These are phyloP conservation scores for Colletotrichum caudatum DNA, from an alignment of 2,329 filamentous ascomycete genomes.

Conservation along the genomic window DNA sequence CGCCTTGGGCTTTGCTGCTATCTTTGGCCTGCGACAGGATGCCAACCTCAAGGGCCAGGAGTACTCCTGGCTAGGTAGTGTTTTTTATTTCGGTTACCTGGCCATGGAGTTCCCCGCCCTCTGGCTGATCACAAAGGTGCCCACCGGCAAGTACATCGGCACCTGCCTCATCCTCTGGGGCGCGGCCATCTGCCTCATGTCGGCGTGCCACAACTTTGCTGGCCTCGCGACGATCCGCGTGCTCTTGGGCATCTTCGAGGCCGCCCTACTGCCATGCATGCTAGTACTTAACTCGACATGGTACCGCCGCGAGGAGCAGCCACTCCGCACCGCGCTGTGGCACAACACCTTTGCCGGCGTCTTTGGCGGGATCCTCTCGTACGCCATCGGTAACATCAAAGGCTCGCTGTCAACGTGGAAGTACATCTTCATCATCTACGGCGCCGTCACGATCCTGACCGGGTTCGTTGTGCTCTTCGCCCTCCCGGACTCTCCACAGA, in stretches of 20 bases:
- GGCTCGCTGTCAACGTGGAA: constrained; percentile 42
- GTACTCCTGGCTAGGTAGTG: constrained; percentile 69
- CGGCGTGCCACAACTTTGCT: constrained; percentile 49
- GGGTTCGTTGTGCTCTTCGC: constrained; percentile 71
- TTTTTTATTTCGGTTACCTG: constrained; percentile 70
- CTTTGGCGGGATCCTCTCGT: constrained; percentile 67
- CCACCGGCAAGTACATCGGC: constrained; percentile 33
- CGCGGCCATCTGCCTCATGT: constrained; percentile 47
- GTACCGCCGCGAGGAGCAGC: constrained; percentile 67
- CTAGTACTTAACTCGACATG: constrained; percentile 62
- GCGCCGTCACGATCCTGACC: constrained; percentile 69
- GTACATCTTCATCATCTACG: constrained; percentile 72
- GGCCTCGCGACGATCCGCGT: constrained; percentile 44
- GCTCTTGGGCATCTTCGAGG: constrained; percentile 44
- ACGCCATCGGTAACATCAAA: constrained; percentile 48
- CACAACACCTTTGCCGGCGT: constrained; percentile 58
- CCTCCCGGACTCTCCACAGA: constrained; percentile 65
- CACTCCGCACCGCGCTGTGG: constrained; percentile 74
- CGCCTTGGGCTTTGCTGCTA: constrained; percentile 59
- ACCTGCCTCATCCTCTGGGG: constrained; percentile 57
- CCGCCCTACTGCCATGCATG: constrained; percentile 57
- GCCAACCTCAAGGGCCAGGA: constrained; percentile 63
- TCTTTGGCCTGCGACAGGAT: constrained; percentile 65
- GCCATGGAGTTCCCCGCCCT: constrained; percentile 69
- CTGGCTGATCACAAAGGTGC: constrained; percentile 65